Evolutionary conservation across 2,329 filamentous ascomycete genomes (phyloP).

Genomic region (Exutisphaerella laricina): DNA sequence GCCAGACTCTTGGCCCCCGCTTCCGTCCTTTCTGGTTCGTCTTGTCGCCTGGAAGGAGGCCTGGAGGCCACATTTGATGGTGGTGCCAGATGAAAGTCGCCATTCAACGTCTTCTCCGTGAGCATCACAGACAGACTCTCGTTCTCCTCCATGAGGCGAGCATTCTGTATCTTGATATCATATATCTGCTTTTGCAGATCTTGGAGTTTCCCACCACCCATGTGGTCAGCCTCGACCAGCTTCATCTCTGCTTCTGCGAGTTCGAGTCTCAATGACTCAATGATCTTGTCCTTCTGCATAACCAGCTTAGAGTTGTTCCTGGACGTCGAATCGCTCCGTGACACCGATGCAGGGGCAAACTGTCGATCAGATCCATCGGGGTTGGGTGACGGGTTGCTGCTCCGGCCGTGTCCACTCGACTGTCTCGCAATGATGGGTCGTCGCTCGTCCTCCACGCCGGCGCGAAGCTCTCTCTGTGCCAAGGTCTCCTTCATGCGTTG

Average conservation of each 20-base stretch:
- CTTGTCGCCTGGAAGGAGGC: slow-evolving; percentile 37
- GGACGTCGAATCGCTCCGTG: slow-evolving; percentile 69
- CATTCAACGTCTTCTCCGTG: slow-evolving; percentile 90
- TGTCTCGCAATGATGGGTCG: slow-evolving; percentile 46
- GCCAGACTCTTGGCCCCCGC: slow-evolving; percentile 65
- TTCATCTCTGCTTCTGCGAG: slow-evolving; percentile 94
- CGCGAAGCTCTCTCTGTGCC: slow-evolving; percentile 62
- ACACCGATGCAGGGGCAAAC: slow-evolving; percentile 75
- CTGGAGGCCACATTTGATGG: slow-evolving; percentile 48
- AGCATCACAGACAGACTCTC: slow-evolving; percentile 95
- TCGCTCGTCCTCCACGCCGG: slow-evolving; percentile 47
- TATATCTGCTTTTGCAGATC: slow-evolving; percentile 87
- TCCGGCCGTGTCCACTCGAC: slow-evolving; percentile 23
- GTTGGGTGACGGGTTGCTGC: slow-evolving; percentile 50
- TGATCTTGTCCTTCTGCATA: slow-evolving; percentile 92
- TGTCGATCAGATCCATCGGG: slow-evolving; percentile 54
- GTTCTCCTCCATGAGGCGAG: slow-evolving; percentile 94
- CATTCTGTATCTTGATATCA: slow-evolving; percentile 92
- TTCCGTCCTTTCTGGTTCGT: slow-evolving; percentile 3
- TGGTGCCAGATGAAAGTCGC: slow-evolving; percentile 58
- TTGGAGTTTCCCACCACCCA: slow-evolving; percentile 77
- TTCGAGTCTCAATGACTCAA: slow-evolving; percentile 85
- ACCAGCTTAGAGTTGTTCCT: slow-evolving; percentile 76
- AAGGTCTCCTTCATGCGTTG: slow-evolving; percentile 87
- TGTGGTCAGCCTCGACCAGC: slow-evolving; percentile 87